Evolutionary conservation across 31 red algal species (phyloP), one percentile per base, ranked within the genome.

Genomic region (Porphyra umbilicalis): DNA sequence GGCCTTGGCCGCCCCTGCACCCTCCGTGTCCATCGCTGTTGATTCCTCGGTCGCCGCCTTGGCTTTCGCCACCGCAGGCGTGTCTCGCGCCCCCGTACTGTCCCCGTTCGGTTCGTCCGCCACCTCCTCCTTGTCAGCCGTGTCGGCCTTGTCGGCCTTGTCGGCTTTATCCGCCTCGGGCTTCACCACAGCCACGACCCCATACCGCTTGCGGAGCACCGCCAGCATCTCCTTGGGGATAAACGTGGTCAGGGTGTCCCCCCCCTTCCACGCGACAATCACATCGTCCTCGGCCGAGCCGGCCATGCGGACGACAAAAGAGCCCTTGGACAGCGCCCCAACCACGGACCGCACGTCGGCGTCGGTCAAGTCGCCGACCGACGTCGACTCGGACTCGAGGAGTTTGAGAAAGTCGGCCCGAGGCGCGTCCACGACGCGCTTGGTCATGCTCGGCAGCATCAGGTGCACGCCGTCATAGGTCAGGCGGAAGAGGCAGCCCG

Each of bases 381-480:
- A 31, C 25, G 78, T 75, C 34, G 34, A 11, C 32, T 92, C 79
- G 38, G 85, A 81, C 29, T 34, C 37, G 8, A 87, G 40, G 30
- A 87, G 77, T 39, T 38, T 78, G 35, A 80, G 32, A 10, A 84
- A 40, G 40, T 87, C 85, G 20, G 67, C 36, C 40, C 71, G 36
- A 67, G 44, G 71, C 6, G 71, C 77, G 18, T 35, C 35, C 29
- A 84, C 75, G 38, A 71, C 75, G 37, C 89, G 67, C 39, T 92
- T 82, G 25, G 68, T 35, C 89, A 92, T 87, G 34, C 76, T 84
- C 35, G 79, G 80, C 77, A 78, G 76, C 81, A 92, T 80, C 33
- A 92, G 40, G 75, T 86, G 84, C 35, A 86, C 35, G 34, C 80
- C 85, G 38, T 92, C 83, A 37, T 83, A 80, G 11, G 85, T 83